Evolutionary conservation across 2,329 filamentous ascomycete species (phyloP).

Genomic region (Colletotrichum sp.): DNA sequence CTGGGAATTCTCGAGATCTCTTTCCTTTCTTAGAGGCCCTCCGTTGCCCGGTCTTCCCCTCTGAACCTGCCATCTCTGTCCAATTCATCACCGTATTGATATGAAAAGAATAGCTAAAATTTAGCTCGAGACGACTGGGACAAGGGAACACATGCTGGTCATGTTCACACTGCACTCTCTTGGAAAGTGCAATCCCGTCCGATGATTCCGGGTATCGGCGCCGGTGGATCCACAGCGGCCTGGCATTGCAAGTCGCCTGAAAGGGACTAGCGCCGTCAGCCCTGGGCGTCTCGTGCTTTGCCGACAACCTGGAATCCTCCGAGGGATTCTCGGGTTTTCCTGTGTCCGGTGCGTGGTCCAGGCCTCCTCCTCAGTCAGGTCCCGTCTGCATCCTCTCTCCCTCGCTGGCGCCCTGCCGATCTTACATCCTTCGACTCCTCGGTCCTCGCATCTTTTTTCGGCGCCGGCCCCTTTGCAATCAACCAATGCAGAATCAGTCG

Average conservation of each 20-base stretch:
- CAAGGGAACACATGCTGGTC: background rate
- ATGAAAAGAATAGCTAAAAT: background rate
- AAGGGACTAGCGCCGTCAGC: background rate
- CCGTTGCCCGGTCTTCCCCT: background rate
- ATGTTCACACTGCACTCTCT: background rate
- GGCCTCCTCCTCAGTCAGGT: no score
- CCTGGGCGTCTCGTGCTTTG: background rate
- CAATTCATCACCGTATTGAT: background rate
- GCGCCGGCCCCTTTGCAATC: background rate
- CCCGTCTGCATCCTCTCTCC: background rate
- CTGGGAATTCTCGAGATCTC: background rate
- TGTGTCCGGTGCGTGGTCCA: background rate
- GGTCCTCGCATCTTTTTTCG: background rate
- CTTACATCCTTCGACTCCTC: background rate
- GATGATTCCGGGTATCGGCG: background rate
- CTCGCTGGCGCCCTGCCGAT: background rate
- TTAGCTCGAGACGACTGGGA: background rate
- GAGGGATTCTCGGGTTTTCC: background rate
- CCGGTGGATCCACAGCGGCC: background rate
- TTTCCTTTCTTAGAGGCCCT: background rate
- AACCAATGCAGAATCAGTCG: background rate
- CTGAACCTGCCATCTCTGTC: background rate
- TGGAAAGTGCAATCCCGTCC: background rate
- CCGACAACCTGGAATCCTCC: background rate
- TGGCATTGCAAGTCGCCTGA: background rate